Percentiles rank a stretch among this genome's conserved stretches.
These are phyloP conservation scores for Tulasnella sp. DNA, from an alignment of 768 basidiomycete genomes.

Conservation along the genomic window DNA sequence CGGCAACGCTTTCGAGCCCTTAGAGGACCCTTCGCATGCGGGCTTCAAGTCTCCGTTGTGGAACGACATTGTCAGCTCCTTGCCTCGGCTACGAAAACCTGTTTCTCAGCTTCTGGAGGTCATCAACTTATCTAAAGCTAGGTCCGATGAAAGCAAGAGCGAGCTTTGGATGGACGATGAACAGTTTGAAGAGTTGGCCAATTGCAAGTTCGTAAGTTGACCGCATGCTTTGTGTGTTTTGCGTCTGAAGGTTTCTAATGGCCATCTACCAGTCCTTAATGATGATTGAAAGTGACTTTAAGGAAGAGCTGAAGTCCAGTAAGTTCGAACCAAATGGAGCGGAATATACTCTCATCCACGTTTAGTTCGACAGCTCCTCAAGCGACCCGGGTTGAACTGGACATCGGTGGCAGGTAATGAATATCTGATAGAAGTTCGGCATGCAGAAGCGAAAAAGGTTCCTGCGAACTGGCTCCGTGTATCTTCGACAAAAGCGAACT, in stretches of 20 bases:
- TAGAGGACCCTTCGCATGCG: conserved; percentile 43
- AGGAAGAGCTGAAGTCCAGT: conserved; percentile 73
- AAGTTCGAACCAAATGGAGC: conserved; percentile 35
- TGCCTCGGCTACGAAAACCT: conserved; percentile 66
- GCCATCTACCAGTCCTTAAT: conserved; percentile 58
- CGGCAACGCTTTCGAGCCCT: conserved; percentile 60
- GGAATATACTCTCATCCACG: conserved; percentile 27
- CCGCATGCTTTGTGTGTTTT: background rate
- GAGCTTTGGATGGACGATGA: conserved; percentile 66
- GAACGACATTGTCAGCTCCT: conserved; percentile 66
- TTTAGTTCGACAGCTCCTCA: conserved; percentile 71
- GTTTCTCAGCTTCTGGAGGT: conserved; percentile 57
- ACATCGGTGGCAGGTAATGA: conserved; percentile 68
- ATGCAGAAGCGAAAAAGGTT: conserved; percentile 52
- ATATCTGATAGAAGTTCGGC: conserved; percentile 81
- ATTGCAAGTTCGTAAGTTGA: conserved; percentile 60
- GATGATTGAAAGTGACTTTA: conserved; percentile 69
- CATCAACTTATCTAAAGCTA: conserved; percentile 65
- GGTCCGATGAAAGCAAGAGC: conserved; percentile 60
- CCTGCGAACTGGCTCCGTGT: conserved; percentile 66
- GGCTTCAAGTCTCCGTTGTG: conserved; percentile 66
- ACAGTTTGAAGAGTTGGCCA: conserved; percentile 59
- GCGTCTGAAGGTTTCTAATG: background rate
- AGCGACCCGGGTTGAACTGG: conserved; percentile 74
- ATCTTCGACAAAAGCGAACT: conserved; percentile 66